Base-by-base conservation (phyloP, 2,329 filamentous ascomycete species). In the Ascochyta clinopodiicola region DNA sequence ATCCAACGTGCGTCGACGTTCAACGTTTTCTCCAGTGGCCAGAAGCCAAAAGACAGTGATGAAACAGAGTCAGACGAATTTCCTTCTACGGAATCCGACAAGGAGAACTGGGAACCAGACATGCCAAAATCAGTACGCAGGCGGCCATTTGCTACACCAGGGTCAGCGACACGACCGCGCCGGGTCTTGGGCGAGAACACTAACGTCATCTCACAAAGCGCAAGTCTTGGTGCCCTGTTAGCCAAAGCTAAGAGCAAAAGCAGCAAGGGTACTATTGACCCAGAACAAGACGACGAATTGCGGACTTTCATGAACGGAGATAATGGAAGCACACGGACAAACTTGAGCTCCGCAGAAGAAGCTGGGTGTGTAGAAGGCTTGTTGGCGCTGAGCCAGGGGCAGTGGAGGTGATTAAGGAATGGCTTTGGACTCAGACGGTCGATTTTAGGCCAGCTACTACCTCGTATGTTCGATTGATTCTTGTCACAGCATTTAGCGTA, bases 361-460 rank as follows among this genome's bases (percentile, higher is more conserved):
- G 82, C 96, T 74, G 92, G 96, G 71, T 96, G 92, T 70, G 88
- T 96, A 42, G 91, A 94, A 50, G 92, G 92, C n/a, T 77, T 98
- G 61, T 75, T 97, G 60, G 94, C 91, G 45, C 81, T 98, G 40
- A 96, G 92, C 68, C 91, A 96, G 77, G 94, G 93, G n/a, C 91
- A 91, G 70, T 97, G 93, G 92, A 84, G 73, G 57, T 81, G 56
- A 62, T 44, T 2, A 46, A 29, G 5, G 25, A 10, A 6, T 12
- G 3, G 4, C 19, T 12, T 19, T 44, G 3, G 27, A 8, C 32
- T 32, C 4, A 19, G 40, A 44, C 9, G 6, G 22, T 29, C 19
- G 24, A 31, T 2, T 2, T 31, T 24, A 13, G 29, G 17, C 40
- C n/a, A 34, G 40, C n/a, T 32, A 9, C 39, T 10, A 34, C 43